Evolutionary conservation across 139 green algal genomes (phyloP).

Genomic region (Nannochloris sp.): DNA sequence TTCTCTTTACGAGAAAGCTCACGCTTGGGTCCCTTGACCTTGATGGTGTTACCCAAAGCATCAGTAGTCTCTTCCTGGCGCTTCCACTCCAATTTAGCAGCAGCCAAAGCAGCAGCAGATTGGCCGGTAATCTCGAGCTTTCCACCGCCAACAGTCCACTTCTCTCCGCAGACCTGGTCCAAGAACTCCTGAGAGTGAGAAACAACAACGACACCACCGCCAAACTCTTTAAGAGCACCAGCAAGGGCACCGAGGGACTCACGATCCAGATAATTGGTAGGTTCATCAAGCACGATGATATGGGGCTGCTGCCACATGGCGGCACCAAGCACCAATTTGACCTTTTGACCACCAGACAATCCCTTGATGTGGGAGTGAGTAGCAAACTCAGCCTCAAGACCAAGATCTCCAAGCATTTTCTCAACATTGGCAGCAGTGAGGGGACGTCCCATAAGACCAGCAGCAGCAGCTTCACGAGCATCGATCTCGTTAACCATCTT

Average conservation of each 20-base stretch:
- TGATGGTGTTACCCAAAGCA: constrained; percentile 81
- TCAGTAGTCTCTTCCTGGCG: constrained; percentile 72
- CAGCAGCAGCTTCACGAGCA: constrained; percentile 75
- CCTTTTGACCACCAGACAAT: constrained; percentile 83
- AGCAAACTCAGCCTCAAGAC: constrained; percentile 83
- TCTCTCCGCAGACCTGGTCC: constrained; percentile 69
- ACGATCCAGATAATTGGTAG: constrained; percentile 86
- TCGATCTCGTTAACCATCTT: constrained; percentile 88
- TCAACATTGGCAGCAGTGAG: constrained; percentile 78
- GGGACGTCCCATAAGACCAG: constrained; percentile 72
- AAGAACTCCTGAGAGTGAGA: constrained; percentile 77
- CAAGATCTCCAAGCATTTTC: constrained; percentile 83
- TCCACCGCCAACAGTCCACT: constrained; percentile 75
- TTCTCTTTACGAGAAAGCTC: constrained; percentile 87
- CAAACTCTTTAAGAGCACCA: constrained; percentile 70
- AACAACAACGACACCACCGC: constrained; percentile 81
- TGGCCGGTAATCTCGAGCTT: constrained; percentile 46
- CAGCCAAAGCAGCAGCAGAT: constrained; percentile 27
- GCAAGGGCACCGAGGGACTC: constrained; percentile 80
- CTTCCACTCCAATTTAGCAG: constrained; percentile 75
- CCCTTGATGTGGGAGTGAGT: constrained; percentile 82
- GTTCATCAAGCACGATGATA: constrained; percentile 84
- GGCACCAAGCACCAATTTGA: constrained; percentile 80
- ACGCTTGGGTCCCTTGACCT: constrained; percentile 81
- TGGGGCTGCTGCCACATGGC: constrained; percentile 77